Base-by-base conservation (phyloP, 2,329 filamentous ascomycete species). In the Pezicula rhizophila region DNA sequence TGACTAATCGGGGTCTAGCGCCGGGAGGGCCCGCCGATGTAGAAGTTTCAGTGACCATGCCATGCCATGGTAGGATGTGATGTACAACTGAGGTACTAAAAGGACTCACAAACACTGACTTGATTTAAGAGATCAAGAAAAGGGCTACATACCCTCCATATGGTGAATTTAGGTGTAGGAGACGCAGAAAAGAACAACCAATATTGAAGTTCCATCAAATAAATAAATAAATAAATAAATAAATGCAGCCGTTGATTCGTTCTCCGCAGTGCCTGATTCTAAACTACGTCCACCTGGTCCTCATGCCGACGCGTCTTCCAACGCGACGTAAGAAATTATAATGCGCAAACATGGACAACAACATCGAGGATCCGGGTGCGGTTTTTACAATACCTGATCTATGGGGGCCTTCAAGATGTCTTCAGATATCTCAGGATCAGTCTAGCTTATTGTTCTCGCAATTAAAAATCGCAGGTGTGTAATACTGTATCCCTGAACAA, bases 321-420 rank as follows among this genome's bases (percentile, higher is more conserved):
- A 44, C 23, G 14, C 46, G 26, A 47, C 51, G 50, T 54, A 52
- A 49, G 38, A n/a, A 57, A 53, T 31, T 12, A 10, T 10, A 47
- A 62, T 58, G 23, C 34, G 14, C 25, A 23, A 49, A 35, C 23
- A 74, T 71, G 68, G 63, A 65, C 39, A 50, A 64, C 52, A 64
- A 73, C 46, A 65, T 72, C 23, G 41, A 33, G 51, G 61, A 67
- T 47, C 40, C 51, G 8, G 71, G 76, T 42, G 68, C 84, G 60
- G 74, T 83, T 28, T 88, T 88, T 60, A 75, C 77, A 35, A 79
- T 82, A 41, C 79, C 80, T 35, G 73, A 83, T 60, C 75, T 86
- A 52, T 80, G 77, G 75, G 70, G 70, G 48, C 67, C 73, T 23
- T 80, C 82, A 2, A 71, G 67, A 56, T 75, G 76, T 64, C 65